Percentiles rank a stretch among this genome's conserved stretches.
Evolutionary conservation across 768 basidiomycete species (phyloP).

Genomic region (Boletus subcaerulescens): DNA sequence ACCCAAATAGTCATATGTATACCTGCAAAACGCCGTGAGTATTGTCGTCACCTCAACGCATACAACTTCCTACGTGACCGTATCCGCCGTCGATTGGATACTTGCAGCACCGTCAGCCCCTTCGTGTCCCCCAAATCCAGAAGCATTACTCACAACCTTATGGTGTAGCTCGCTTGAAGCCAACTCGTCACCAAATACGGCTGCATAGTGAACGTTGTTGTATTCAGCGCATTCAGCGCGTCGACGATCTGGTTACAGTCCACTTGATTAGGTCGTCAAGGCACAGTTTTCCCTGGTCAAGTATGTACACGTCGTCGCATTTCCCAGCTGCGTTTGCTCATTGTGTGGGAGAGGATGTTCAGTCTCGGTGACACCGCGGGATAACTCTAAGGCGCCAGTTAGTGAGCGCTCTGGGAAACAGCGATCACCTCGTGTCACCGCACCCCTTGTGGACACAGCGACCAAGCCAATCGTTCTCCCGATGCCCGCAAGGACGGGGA

Average conservation of each 20-base stretch:
- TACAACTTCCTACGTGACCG: background rate
- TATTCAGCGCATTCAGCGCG: background rate
- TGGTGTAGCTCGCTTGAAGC: constrained; percentile 2
- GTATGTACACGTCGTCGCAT: background rate
- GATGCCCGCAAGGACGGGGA: background rate
- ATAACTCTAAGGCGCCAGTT: background rate
- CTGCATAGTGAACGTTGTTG: background rate
- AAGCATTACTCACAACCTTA: constrained; percentile 4
- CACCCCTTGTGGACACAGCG: background rate
- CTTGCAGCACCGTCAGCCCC: background rate
- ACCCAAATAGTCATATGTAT: background rate
- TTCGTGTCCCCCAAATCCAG: background rate
- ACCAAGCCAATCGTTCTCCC: background rate
- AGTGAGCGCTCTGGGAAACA: background rate
- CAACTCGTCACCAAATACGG: background rate
- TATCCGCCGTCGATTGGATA: constrained; percentile 5
- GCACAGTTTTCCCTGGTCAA: constrained; percentile 1
- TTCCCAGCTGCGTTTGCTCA: background rate
- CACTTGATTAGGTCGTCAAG: constrained; percentile 2
- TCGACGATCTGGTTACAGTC: constrained; percentile 4
- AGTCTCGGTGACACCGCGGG: background rate
- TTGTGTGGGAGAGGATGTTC: background rate
- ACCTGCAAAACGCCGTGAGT: constrained; percentile 4
- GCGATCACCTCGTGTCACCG: background rate
- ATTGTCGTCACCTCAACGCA: background rate